Evolutionary conservation across 306 rosid genomes (phyloP).

Genomic region (Comarum palustre): DNA sequence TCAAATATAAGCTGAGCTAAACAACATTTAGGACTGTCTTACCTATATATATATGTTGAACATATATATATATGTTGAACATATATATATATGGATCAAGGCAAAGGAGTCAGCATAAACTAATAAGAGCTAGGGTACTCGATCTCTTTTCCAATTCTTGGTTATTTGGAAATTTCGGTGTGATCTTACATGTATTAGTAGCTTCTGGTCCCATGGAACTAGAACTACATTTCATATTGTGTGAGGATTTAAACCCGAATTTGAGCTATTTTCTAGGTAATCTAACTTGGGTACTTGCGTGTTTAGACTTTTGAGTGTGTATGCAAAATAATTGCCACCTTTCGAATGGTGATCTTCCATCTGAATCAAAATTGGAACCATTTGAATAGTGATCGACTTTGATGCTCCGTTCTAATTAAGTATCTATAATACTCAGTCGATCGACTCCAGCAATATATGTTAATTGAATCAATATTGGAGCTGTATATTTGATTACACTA

Average conservation of each 20-base stretch:
- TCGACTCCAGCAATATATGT: no score
- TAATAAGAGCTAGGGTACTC: background rate
- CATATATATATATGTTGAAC: background rate
- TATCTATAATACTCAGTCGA: no score
- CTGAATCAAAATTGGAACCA: no score
- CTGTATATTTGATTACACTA: no score
- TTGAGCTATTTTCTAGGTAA: background rate
- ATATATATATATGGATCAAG: background rate
- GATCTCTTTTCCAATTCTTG: background rate
- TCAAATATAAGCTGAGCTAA: slow-evolving; percentile 7
- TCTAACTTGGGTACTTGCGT: background rate
- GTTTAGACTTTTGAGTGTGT: background rate
- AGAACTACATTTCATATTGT: background rate
- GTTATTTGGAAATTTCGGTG: background rate
- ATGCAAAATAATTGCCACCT: no score
- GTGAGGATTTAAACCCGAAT: background rate
- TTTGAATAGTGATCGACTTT: no score
- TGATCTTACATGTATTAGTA: background rate
- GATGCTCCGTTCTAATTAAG: no score
- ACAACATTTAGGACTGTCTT: background rate
- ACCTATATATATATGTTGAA: background rate
- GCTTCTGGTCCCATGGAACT: background rate
- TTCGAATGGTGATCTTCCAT: no score
- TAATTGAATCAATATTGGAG: no score
- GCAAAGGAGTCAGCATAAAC: background rate